These are phyloP conservation scores for Sechiopsis laciniata DNA, from an alignment of 306 rosid species.

Conservation along the genomic window DNA sequence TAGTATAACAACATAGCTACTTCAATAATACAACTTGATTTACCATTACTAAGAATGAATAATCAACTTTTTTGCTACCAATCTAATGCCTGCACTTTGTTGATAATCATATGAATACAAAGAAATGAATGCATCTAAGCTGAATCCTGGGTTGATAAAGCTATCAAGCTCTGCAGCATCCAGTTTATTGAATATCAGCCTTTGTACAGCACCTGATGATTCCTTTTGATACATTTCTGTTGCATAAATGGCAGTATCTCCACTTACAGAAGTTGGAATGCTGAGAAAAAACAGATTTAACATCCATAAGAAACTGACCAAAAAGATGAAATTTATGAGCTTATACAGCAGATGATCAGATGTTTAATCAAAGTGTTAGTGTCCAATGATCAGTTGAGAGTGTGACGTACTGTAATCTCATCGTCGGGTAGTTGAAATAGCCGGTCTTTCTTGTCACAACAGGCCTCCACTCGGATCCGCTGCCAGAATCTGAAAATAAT, in stretches of 20 bases:
- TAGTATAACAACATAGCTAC: neutral
- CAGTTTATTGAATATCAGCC: constrained; percentile 56
- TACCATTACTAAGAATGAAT: constrained; percentile 42
- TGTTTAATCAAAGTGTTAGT: neutral
- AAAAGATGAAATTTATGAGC: neutral
- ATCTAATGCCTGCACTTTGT: constrained; percentile 74
- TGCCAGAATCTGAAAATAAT: constrained; percentile 48
- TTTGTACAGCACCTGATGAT: constrained; percentile 49
- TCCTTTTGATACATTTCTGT: constrained; percentile 84
- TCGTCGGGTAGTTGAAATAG: constrained; percentile 59
- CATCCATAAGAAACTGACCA: neutral
- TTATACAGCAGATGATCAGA: neutral
- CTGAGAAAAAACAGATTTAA: constrained; percentile 36
- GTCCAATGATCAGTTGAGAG: neutral
- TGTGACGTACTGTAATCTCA: constrained; percentile 83
- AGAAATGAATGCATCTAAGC: constrained; percentile 71
- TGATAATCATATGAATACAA: constrained; percentile 69
- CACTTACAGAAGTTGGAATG: constrained; percentile 56
- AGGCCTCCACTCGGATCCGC: constrained; percentile 72
- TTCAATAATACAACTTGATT: neutral
- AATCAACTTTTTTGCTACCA: constrained; percentile 73
- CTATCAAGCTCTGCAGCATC: constrained; percentile 63
- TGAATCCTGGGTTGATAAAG: constrained; percentile 54
- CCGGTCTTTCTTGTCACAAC: constrained; percentile 64
- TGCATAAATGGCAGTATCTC: constrained; percentile 44